Conservation (phyloP, 2,329 filamentous ascomycete genomes). For the Fusarium sp. region DNA sequence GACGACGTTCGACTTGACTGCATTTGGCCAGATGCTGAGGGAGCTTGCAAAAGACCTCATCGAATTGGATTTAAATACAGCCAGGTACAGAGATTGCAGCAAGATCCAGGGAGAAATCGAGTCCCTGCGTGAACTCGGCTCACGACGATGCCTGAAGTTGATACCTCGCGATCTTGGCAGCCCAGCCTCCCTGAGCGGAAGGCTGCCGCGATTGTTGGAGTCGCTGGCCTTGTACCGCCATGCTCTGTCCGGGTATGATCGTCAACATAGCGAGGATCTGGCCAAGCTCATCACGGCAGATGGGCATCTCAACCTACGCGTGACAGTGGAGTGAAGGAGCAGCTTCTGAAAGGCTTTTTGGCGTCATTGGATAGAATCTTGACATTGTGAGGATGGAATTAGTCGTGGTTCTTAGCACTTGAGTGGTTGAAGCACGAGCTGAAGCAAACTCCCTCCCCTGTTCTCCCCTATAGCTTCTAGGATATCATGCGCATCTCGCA, state of each 20-base stretch:
- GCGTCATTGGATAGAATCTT: background rate
- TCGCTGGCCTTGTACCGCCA: background rate
- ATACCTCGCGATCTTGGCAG: background rate
- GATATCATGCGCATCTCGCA: background rate
- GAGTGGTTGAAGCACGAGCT: background rate
- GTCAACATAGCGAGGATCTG: too few species aligned
- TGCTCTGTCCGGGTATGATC: too few species aligned
- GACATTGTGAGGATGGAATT: background rate
- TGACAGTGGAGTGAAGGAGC: background rate
- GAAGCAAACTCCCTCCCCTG: background rate
- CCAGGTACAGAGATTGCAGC: background rate
- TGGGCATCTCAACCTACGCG: background rate
- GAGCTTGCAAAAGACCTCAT: background rate
- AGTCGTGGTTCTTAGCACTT: background rate
- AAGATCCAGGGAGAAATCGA: background rate
- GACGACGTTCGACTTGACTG: background rate
- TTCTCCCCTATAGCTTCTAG: background rate
- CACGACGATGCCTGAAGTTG: background rate
- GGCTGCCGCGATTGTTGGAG: slow-evolving; percentile 12
- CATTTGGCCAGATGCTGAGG: background rate
- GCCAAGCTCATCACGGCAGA: background rate
- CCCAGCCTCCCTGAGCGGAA: background rate
- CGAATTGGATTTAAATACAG: background rate
- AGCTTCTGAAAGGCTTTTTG: background rate
- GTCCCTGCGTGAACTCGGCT: slow-evolving; percentile 5